A percentile compares a stretch with the other conserved stretches of the same genome.
These are phyloP conservation scores for Drechslera avenae DNA, from an alignment of 2,329 filamentous ascomycete species.

Conservation along the genomic window DNA sequence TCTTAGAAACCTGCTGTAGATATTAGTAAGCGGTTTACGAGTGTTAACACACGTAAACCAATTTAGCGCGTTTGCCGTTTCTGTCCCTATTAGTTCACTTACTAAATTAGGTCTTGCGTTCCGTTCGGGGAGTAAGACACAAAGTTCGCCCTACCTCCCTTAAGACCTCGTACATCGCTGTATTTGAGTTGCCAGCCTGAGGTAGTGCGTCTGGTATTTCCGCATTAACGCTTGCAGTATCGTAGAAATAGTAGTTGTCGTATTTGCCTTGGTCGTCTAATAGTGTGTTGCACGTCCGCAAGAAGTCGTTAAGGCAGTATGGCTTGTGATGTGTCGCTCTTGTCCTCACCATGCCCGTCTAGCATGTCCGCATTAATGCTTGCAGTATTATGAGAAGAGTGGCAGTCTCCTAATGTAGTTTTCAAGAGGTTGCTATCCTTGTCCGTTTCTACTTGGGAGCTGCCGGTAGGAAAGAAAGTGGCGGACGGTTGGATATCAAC, in stretches of 20 bases:
- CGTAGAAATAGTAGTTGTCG: not conserved
- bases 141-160: not conserved
- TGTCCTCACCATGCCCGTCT: not conserved
- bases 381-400: not conserved
- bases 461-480: conserved; percentile 2
- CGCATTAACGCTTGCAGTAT: not conserved
- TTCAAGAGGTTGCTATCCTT: no score
- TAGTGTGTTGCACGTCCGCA: not conserved
- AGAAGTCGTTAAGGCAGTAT: not conserved
- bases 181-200: not conserved
- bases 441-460: conserved; percentile 2
- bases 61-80: no score
- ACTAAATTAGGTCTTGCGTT: not conserved
- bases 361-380: not conserved
- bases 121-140: not conserved
- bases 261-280: not conserved
- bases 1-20: no score
- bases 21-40: no score
- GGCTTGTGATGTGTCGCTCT: not conserved
- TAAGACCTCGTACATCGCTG: not conserved
- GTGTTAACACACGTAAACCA: no score
- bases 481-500: conserved; percentile 3
- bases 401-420: not conserved
- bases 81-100: no score
- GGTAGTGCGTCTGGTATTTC: not conserved